Evolutionary conservation across 2,329 filamentous ascomycete genomes (phyloP).

Genomic region (Fusarium sp.): DNA sequence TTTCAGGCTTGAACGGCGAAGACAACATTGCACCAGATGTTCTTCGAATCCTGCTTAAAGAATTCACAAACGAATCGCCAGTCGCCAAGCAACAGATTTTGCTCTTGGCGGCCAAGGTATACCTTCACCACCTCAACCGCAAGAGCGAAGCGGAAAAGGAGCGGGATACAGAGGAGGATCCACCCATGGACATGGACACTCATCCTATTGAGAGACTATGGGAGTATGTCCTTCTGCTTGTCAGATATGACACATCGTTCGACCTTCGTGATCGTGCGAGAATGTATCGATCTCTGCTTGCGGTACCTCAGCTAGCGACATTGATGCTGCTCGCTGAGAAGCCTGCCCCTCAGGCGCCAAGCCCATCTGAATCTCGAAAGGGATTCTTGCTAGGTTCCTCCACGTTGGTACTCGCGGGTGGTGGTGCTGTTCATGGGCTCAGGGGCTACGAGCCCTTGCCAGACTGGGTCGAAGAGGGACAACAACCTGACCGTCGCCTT

Average conservation of each 20-base stretch:
- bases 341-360: conserved; percentile 89
- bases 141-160: conserved; percentile 59
- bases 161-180: conserved; percentile 49
- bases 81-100: conserved; percentile 91
- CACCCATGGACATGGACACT: conserved; percentile 48
- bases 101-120: conserved; percentile 94
- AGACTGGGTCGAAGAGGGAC: conserved; percentile 82
- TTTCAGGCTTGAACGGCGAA: conserved; percentile 80
- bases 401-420: conserved; percentile 83
- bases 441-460: conserved; percentile 83
- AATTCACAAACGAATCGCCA: conserved; percentile 86
- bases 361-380: conserved; percentile 85
- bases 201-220: conserved; percentile 83
- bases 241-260: conserved; percentile 93
- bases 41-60: conserved; percentile 85
- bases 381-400: conserved; percentile 84
- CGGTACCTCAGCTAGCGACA: conserved; percentile 86
- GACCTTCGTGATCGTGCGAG: conserved; percentile 92
- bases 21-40: conserved; percentile 95
- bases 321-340: conserved; percentile 94
- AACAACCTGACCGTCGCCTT: conserved; percentile 81
- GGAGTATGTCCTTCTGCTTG: conserved; percentile 85
- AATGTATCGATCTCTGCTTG: conserved; percentile 86
- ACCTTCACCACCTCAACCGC: conserved; percentile 85
- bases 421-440: conserved; percentile 77